These are phyloP conservation scores for Astrothelium macrocarpum DNA, from an alignment of 495 filamentous ascomycete genomes.

Conservation along the genomic window DNA sequence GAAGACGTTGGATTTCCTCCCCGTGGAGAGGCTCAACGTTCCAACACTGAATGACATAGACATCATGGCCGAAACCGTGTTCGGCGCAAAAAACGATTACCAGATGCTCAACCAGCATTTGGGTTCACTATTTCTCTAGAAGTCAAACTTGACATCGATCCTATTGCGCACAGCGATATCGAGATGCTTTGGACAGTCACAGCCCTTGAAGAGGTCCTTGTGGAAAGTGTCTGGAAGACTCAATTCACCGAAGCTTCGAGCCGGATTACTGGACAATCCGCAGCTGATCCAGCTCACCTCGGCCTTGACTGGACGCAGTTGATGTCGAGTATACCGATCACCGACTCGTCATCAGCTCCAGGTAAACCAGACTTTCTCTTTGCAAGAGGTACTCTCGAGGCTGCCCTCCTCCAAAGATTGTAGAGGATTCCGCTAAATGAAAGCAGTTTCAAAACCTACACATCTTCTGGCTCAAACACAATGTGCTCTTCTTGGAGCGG, in stretches of 20 bases:
- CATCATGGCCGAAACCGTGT: no score
- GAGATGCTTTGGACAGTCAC: not conserved
- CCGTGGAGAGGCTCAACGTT: no score
- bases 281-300: not conserved
- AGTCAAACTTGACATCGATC: not conserved
- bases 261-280: not conserved
- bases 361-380: not conserved
- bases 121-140: not conserved
- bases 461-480: not conserved
- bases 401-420: not conserved
- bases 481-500: not conserved
- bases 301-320: not conserved
- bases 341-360: not conserved
- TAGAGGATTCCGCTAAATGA: not conserved
- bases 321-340: not conserved
- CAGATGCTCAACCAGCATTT: not conserved
- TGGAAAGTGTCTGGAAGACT: not conserved
- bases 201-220: not conserved
- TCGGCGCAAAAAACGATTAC: no score
- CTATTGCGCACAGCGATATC: not conserved
- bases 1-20: no score
- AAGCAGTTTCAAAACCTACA: not conserved
- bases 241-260: not conserved
- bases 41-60: no score
- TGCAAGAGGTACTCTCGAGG: not conserved